These are phyloP conservation scores for Wickerhamomyces bovis DNA, from an alignment of 805 yeast species.

Conservation along the genomic window DNA sequence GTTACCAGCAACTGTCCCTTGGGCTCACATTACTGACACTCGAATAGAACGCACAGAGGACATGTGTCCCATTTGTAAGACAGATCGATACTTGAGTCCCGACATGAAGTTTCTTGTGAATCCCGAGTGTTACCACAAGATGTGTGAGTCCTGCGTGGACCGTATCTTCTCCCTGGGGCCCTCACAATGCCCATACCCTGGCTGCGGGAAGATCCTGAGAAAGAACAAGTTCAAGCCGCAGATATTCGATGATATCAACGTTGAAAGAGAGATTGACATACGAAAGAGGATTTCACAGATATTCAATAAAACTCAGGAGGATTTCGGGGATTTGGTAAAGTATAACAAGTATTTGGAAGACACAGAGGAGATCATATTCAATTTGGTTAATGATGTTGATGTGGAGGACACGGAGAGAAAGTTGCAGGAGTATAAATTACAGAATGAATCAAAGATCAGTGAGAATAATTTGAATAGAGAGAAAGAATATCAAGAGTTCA, in stretches of 20 bases:
- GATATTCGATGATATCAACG: constrained; percentile 82
- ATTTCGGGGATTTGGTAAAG: constrained; percentile 53
- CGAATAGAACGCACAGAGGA: constrained; percentile 39
- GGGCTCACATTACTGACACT: not conserved
- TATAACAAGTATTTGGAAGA: constrained; percentile 79
- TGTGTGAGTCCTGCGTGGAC: constrained; percentile 95
- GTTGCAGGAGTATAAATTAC: constrained; percentile 61
- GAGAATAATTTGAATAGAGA: constrained; percentile 70
- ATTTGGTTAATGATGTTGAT: constrained; percentile 64
- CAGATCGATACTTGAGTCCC: constrained; percentile 90
- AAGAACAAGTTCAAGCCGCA: constrained; percentile 89
- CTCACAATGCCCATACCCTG: constrained; percentile 91
- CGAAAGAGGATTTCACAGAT: constrained; percentile 71
- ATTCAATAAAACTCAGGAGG: constrained; percentile 74
- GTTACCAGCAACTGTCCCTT: not conserved
- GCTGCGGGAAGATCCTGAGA: constrained; percentile 81
- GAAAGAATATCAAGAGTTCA: constrained; percentile 62
- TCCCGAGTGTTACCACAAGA: constrained; percentile 97
- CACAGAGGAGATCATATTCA: constrained; percentile 75
- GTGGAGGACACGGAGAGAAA: constrained; percentile 62
- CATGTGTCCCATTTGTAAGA: constrained; percentile 96
- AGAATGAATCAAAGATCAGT: constrained; percentile 67
- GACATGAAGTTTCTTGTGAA: constrained; percentile 88
- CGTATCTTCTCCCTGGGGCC: constrained; percentile 93
- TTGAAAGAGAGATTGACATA: constrained; percentile 90